Base-by-base conservation (phyloP, 345 rosid genomes). In the Cardamine chenopodiifolia region DNA sequence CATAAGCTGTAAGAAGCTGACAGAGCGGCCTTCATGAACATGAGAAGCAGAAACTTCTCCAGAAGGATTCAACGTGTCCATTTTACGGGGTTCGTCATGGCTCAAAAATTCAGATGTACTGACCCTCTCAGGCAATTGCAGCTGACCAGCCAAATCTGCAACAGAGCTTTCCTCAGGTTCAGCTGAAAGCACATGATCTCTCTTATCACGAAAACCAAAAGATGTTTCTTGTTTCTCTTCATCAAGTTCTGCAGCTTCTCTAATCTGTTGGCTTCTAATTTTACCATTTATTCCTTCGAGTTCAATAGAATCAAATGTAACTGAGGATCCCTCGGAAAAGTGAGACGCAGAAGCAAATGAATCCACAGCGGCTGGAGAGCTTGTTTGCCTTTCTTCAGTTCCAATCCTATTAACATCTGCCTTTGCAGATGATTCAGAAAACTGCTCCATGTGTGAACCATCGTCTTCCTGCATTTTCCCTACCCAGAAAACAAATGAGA, bases 381-480 rank as follows among this genome's bases (percentile, higher is more conserved):
- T 76, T 44, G 68, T 65, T 80, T 74, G 82, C 69, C 61, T 50
- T 50, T 69, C 73, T 57, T 79, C 77, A 62, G 63, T 52, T 40
- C 67, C 75, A 49, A 48, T 75, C 71, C 48, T 79, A 49, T 77
- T 77, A 31, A 63, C 56, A 60, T 19, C 48, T 67, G 71, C 55
- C 50, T 40, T 74, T 49, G 71, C 71, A 66, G 74, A 70, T 65
- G 48, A 57, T 73, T 80, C 85, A 59, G 72, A 60, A 71, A 47
- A 57, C 62, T 87, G 85, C 59, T 79, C 75, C 74, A 71, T 71
- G 73, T 55, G 86, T 76, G 75, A 84, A 81, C 80, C 84, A 84
- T 86, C 79, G 78, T 84, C 83, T 78, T 85, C 96, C 96, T 93
- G 97, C 96, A 91, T 86, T 82, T 83, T 83, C 90, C 98, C 98